phyloP scores from a whole-genome alignment of 1,284 basidiomycete genomes.

The Golubevia sp. region DNA sequence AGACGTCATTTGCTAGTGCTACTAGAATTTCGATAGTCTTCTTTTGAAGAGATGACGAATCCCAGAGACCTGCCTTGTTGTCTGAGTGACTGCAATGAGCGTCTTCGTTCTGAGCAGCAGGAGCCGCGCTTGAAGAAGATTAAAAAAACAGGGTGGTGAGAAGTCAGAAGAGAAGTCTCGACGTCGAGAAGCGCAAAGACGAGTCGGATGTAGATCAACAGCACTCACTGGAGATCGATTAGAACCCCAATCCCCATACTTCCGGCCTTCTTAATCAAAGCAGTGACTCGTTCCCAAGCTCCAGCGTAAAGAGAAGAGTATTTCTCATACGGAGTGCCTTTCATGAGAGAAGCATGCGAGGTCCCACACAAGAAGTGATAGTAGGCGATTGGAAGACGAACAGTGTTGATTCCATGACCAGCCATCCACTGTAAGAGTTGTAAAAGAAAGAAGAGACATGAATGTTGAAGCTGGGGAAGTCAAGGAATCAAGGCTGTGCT shows the following conservation, averaged over 20 bases:
- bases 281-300: constrained; percentile 75
- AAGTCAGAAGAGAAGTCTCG: neutral
- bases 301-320: constrained; percentile 70
- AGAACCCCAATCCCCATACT: constrained; percentile 76
- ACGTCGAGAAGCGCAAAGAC: neutral
- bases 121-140: constrained; percentile 74
- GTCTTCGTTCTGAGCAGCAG: constrained; percentile 67
- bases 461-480: too few species aligned
- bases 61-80: constrained; percentile 49
- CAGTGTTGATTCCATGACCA: constrained; percentile 77
- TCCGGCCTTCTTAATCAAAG: constrained; percentile 71
- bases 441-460: neutral
- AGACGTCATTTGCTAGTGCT: constrained; percentile 61
- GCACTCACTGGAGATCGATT: constrained; percentile 64
- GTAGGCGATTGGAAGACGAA: constrained; percentile 74
- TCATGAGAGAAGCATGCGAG: constrained; percentile 71
- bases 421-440: constrained; percentile 69
- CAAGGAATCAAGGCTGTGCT: too few species aligned
- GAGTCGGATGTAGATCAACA: constrained; percentile 57
- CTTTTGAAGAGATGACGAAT: constrained; percentile 60
- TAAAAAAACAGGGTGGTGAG: constrained; percentile 6
- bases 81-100: constrained; percentile 51
- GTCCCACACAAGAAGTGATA: constrained; percentile 79
- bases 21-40: constrained; percentile 69
- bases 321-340: constrained; percentile 74